Evolutionary conservation across 139 green algal species (phyloP).

Genomic region (Chlorella sp.): DNA sequence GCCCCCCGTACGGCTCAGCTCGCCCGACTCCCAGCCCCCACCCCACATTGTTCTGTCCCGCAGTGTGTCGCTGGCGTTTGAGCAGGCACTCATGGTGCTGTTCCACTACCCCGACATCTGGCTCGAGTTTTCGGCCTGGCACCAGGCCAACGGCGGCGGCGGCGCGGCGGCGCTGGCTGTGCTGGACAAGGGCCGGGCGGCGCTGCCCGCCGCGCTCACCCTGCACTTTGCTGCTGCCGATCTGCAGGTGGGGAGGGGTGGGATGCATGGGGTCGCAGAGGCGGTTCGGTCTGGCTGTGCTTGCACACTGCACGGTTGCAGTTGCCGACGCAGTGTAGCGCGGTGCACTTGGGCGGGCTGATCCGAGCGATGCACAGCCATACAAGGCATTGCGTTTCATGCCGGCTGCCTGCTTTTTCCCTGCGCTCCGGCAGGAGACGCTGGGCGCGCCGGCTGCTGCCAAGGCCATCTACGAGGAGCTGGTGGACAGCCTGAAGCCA

Average conservation of each 20-base stretch:
- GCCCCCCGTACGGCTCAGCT: neutral
- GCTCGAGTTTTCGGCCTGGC: slow-evolving; percentile 57
- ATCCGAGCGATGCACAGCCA: too few species aligned
- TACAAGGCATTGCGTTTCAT: neutral
- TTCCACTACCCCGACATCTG: slow-evolving; percentile 72
- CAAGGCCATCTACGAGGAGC: slow-evolving; percentile 64
- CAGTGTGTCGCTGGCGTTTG: slow-evolving; percentile 80
- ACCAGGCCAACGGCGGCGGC: slow-evolving; percentile 20
- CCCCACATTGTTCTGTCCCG: neutral
- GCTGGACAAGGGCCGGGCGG: slow-evolving; percentile 55
- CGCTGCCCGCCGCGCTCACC: slow-evolving; percentile 70
- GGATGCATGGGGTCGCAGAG: too few species aligned
- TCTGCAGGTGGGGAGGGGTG: slow-evolving; percentile 56
- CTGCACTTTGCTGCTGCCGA: slow-evolving; percentile 86
- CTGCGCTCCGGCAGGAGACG: neutral
- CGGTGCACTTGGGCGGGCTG: too few species aligned
- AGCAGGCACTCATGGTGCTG: slow-evolving; percentile 83
- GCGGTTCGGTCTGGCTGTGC: too few species aligned
- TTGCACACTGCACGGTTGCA: too few species aligned
- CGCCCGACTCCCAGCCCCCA: neutral
- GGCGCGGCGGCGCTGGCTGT: slow-evolving; percentile 37
- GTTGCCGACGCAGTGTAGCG: too few species aligned
- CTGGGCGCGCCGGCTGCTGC: slow-evolving; percentile 44
- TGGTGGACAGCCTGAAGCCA: slow-evolving; percentile 33
- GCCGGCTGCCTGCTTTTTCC: neutral